Evolutionary conservation across 108 stramenopile genomes (phyloP), one percentile per base, ranked within the genome.

Genomic region (Conticribra weissflogii): DNA sequence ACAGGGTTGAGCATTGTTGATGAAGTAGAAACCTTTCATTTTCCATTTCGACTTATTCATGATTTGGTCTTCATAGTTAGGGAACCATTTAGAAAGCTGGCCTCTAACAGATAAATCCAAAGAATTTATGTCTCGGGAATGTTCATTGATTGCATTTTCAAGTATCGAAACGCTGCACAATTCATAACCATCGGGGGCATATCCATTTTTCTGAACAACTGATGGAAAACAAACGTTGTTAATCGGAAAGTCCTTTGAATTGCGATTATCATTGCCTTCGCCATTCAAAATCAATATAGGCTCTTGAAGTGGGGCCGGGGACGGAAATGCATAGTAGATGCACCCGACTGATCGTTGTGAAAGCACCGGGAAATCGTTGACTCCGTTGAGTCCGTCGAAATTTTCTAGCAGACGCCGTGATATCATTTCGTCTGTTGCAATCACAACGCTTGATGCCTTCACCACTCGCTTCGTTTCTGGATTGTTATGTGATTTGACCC

Each of bases 191-290:
- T 65, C 61, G 7, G 91, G 91, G 52, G 91, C 89, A 33, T 93
- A 93, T 2, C 71, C 81, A 8, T 25, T 52, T 2, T 58, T 71
- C 46, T 84, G 87, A 8, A 96, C 91, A 9, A 87, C 78, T 3
- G 91, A 91, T 9, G 91, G 94, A 53, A 96, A 96, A 69, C 94
- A 92, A 56, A 91, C 68, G 62, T 91, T 95, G 81, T 95, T 95
- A 54, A 90, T 85, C 19, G 90, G 91, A 54, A 54, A 66, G 14
- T 74, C 67, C 32, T 47, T 76, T n/a, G 70, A 65, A 21, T 78
- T 78, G 16, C 78, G 81, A 24, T 66, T 50, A 19, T 52, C 54
- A 3, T 62, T 21, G 18, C 74, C 72, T 47, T 79, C 76, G 14
- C 94, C 91, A 47, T 90, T 93, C 44, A 96, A 63, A 33, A 96